A percentile compares a stretch with the other conserved stretches of the same genome.
Conservation (phyloP, 2,329 filamentous ascomycete genomes). For the Trichocomaceae sp. region DNA sequence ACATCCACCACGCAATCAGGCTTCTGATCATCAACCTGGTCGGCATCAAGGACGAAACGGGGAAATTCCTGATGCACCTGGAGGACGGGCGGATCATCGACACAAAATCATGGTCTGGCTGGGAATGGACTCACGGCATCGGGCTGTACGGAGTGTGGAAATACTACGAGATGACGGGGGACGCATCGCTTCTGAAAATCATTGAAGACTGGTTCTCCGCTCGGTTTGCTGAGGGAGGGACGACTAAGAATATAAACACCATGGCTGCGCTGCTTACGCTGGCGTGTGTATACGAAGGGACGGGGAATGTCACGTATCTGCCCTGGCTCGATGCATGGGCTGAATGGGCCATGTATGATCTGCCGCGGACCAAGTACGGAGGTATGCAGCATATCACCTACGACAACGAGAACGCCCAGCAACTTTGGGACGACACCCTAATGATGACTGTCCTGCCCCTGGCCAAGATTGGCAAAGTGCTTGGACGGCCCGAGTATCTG, state of each 20-base stretch:
- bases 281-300: conserved; percentile 71
- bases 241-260: conserved; percentile 80
- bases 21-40: conserved; percentile 66
- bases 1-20: conserved; percentile 53
- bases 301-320: conserved; percentile 59
- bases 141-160: conserved; percentile 77
- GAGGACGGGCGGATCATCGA: conserved; percentile 70
- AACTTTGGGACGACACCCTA: conserved; percentile 78
- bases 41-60: conserved; percentile 69
- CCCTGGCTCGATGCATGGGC: conserved; percentile 77
- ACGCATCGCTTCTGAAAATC: conserved; percentile 53
- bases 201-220: conserved; percentile 68
- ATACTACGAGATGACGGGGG: conserved; percentile 67
- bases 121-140: conserved; percentile 78
- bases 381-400: conserved; percentile 74
- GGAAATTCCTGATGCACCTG: conserved; percentile 65
- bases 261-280: conserved; percentile 73
- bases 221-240: conserved; percentile 62
- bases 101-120: conserved; percentile 69
- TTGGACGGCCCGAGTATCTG: conserved; percentile 64
- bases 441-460: conserved; percentile 83
- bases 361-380: conserved; percentile 63
- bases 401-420: conserved; percentile 61
- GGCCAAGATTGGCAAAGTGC: conserved; percentile 68
- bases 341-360: conserved; percentile 74